These are phyloP conservation scores for Diaporthe caulivora DNA, from an alignment of 2,329 filamentous ascomycete genomes.

Conservation along the genomic window DNA sequence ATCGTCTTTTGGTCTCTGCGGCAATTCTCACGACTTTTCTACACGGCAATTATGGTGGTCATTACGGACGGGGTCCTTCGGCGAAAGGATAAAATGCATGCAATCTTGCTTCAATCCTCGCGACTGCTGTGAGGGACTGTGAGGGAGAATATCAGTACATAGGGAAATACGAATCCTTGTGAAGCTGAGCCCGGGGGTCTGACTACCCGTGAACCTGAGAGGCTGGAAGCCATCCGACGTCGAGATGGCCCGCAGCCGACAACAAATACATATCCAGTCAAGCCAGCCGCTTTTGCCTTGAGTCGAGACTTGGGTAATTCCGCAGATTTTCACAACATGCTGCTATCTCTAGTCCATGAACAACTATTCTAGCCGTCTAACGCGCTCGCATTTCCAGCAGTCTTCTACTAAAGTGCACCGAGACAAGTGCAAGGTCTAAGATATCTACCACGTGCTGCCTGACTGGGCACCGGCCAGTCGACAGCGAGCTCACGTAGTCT, in stretches of 20 bases:
- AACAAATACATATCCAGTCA: conserved; percentile 34
- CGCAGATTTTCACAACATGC: background rate
- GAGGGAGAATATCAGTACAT: conserved; percentile 38
- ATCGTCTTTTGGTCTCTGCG: conserved; percentile 39
- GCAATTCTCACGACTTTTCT: conserved; percentile 40
- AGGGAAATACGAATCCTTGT: conserved; percentile 40
- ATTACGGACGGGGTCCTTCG: conserved; percentile 41
- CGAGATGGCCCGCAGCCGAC: conserved; percentile 31
- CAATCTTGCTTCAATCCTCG: conserved; percentile 41
- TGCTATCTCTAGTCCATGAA: background rate
- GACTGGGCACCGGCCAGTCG: background rate
- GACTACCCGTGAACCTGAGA: conserved; percentile 33
- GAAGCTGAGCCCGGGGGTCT: conserved; percentile 31
- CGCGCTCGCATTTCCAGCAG: background rate
- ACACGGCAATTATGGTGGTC: conserved; percentile 41
- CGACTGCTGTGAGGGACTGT: conserved; percentile 39
- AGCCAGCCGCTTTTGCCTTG: conserved; percentile 10
- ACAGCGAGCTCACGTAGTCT: conserved; percentile 23
- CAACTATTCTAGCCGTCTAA: background rate
- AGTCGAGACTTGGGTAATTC: background rate
- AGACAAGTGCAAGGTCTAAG: background rate
- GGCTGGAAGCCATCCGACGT: conserved; percentile 28
- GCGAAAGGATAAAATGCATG: conserved; percentile 41
- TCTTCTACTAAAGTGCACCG: background rate
- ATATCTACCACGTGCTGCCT: background rate